Evolutionary conservation across 129 eudicot genomes (phyloP), one percentile per base, ranked within the genome.

Genomic region (Lactuca saligna): DNA sequence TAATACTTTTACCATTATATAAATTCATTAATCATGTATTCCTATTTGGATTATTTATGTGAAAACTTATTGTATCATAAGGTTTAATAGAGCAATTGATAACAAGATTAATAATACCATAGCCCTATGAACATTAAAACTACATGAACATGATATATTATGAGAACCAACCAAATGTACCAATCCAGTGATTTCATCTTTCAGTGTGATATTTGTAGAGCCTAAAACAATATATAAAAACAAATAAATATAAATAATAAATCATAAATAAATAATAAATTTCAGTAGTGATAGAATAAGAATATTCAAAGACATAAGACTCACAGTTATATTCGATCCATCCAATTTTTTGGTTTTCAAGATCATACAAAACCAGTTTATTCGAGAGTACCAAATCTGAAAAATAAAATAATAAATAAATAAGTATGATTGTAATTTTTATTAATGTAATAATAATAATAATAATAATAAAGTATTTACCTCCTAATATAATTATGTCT

Each of bases 311-410:
- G n/a, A 56, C 16, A 70, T 1, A 7, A 61, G 54, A 87, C 97
- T 90, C 76, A 90, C 97, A 90, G 77, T 90, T 87, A 68, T 90
- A 85, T 75, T 84, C 82, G 0, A 89, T 76, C 97, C 97, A 90
- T 57, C 97, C 95, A 82, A 90, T 85, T 38, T 80, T 73, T 72
- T 82, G 87, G 44, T 84, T 87, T 71, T 84, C 97, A 63, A 90
- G 89, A 73, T 90, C 97, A 64, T 90, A 90, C 44, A 90, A 58
- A 55, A 90, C 95, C 42, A 90, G 82, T 76, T 85, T 90, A 75
- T 83, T 86, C 51, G 91, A 87, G 20, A 91, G 87, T 16, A 85
- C 95, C 73, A 91, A 39, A 79, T 91, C 97, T 91, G 91, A 83
- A 76, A 75, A 73, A 68, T 17, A 20, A 10, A 44, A 39, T 42